These are phyloP conservation scores for Lentinus polychrous DNA, from an alignment of 1,284 basidiomycete genomes.

Conservation along the genomic window DNA sequence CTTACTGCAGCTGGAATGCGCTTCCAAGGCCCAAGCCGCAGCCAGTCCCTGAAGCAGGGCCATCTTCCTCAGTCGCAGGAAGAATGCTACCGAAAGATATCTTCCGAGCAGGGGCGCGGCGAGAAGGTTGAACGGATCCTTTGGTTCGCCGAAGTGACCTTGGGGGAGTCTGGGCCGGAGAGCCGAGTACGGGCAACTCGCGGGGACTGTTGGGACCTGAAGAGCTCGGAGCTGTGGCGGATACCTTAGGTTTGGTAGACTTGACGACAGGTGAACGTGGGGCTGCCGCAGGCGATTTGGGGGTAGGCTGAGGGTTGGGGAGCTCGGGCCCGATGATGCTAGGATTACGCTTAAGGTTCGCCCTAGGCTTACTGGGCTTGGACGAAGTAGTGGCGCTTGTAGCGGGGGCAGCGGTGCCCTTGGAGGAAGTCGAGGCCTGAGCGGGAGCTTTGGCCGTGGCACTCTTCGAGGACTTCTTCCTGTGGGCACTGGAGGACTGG, in stretches of 20 bases:
- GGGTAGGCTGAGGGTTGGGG: constrained; percentile 17
- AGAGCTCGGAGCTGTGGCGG: neutral
- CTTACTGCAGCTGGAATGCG: constrained; percentile 53
- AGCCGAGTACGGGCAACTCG: neutral
- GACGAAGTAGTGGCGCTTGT: constrained; percentile 8
- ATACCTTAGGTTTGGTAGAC: constrained; percentile 4
- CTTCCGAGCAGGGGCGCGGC: constrained; percentile 30
- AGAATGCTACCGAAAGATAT: constrained; percentile 44
- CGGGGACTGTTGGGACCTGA: constrained; percentile 5
- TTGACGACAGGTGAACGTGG: constrained; percentile 6
- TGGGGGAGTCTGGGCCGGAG: neutral
- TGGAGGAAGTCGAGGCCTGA: neutral
- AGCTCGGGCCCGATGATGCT: constrained; percentile 50
- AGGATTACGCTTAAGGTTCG: constrained; percentile 49
- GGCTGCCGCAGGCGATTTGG: constrained; percentile 1
- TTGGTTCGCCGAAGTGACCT: constrained; percentile 21
- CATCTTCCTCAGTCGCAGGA: constrained; percentile 27
- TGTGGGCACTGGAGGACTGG: constrained; percentile 10
- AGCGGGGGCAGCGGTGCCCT: neutral
- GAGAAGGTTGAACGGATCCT: constrained; percentile 15
- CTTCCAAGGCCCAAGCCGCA: constrained; percentile 37
- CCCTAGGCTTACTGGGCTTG: constrained; percentile 19
- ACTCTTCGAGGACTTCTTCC: neutral
- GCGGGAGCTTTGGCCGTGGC: neutral
- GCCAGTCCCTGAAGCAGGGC: constrained; percentile 16